phyloP scores from a whole-genome alignment of 352 stramenopile species.

The Bremia lactucae region DNA sequence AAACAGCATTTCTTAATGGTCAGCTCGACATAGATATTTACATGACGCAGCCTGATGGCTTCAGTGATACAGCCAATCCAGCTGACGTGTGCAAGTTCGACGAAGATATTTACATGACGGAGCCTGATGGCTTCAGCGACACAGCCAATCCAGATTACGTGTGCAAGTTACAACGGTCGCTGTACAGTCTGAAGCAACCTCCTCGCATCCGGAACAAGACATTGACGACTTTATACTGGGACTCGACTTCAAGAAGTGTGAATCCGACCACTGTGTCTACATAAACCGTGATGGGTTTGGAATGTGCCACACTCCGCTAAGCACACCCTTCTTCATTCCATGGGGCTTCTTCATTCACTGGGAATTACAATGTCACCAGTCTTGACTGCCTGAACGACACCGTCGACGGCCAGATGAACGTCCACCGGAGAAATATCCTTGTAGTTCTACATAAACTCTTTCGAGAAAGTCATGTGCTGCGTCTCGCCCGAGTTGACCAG shows the following conservation, averaged over 20 bases:
- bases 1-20: too few species aligned
- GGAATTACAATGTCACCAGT: neutral
- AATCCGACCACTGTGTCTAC: neutral
- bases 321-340: neutral
- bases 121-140: neutral
- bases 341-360: neutral
- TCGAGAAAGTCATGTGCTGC: neutral
- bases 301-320: too few species aligned
- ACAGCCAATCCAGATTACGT: neutral
- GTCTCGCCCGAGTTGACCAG: neutral
- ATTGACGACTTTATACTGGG: neutral
- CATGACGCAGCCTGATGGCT: neutral
- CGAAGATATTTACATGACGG: neutral
- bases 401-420: neutral
- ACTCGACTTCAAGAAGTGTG: neutral
- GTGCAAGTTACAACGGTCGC: neutral
- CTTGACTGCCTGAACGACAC: neutral
- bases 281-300: neutral
- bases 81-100: neutral
- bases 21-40: neutral
- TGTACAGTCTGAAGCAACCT: conserved; percentile 1
- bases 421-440: neutral
- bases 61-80: neutral
- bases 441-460: neutral
- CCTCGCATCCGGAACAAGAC: conserved; percentile 1